A percentile compares a stretch with the other conserved stretches of the same genome.
Evolutionary conservation across 129 eudicot species (phyloP).

Genomic region (Flaveria trinervia): DNA sequence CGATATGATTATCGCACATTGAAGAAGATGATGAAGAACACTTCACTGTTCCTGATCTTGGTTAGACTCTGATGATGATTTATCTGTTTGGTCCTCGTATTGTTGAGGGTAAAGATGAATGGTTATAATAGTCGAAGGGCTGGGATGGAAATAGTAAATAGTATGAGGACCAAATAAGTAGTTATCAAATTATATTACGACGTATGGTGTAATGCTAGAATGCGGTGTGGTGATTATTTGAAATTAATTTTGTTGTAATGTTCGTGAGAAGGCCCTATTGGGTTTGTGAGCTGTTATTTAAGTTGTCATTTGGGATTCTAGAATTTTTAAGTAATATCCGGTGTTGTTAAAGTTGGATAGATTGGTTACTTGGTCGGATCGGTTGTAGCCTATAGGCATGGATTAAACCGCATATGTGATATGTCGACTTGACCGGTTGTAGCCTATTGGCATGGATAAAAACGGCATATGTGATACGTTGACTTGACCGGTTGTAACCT

Average conservation of each 20-base stretch:
- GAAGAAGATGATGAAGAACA: slow-evolving; percentile 80
- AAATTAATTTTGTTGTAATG: background rate
- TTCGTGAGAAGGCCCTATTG: background rate
- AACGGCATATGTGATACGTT: too few species aligned
- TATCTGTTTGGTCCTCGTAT: slow-evolving; percentile 31
- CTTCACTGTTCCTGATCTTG: slow-evolving; percentile 95
- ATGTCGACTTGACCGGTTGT: too few species aligned
- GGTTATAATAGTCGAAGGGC: background rate
- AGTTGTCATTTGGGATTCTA: too few species aligned
- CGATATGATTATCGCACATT: slow-evolving; percentile 51
- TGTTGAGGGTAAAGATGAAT: background rate
- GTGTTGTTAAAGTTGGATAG: too few species aligned
- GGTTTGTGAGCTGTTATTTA: too few species aligned
- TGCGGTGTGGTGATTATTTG: background rate
- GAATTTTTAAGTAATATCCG: too few species aligned
- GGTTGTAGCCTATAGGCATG: too few species aligned
- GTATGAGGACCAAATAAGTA: background rate
- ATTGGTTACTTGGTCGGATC: too few species aligned
- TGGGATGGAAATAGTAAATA: background rate
- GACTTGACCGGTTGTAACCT: too few species aligned
- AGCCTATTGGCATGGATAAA: too few species aligned
- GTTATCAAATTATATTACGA: background rate
- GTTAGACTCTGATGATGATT: slow-evolving; percentile 29
- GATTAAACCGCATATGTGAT: too few species aligned
- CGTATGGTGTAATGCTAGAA: background rate